These are phyloP conservation scores for Taiwanofungus camphoratus DNA, from an alignment of 1,284 basidiomycete genomes.

Conservation along the genomic window DNA sequence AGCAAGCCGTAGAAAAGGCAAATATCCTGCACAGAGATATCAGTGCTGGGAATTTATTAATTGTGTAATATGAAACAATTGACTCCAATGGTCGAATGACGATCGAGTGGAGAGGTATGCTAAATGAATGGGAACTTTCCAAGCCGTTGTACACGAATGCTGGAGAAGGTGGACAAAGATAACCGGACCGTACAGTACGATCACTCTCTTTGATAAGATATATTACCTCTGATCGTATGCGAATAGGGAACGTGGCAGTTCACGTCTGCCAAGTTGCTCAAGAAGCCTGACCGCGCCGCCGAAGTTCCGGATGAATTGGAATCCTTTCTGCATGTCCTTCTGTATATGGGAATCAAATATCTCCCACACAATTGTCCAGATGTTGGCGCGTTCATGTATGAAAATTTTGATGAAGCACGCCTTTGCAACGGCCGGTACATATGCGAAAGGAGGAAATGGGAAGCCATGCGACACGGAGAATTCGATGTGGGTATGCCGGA, in stretches of 20 bases:
- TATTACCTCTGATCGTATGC: no score
- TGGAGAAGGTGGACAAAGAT: background rate
- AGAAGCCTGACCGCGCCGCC: background rate
- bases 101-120: background rate
- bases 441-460: background rate
- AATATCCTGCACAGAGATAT: background rate
- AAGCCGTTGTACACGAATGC: background rate
- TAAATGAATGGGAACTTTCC: background rate
- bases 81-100: background rate
- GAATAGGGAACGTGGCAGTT: slow-evolving; percentile 2
- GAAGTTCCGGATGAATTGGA: background rate
- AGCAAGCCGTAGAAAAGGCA: background rate
- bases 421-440: background rate
- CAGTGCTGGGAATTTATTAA: background rate
- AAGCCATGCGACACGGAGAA: background rate
- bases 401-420: background rate
- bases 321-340: slow-evolving; percentile 1
- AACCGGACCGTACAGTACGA: slow-evolving; percentile 1
- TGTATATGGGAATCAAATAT: background rate
- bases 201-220: background rate
- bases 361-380: background rate
- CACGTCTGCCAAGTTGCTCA: background rate
- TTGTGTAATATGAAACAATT: background rate
- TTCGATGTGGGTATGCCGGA: background rate
- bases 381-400: background rate